Base-by-base conservation (phyloP, 1,139 yeast genomes). In the Debaryomycetaceae sp. region DNA sequence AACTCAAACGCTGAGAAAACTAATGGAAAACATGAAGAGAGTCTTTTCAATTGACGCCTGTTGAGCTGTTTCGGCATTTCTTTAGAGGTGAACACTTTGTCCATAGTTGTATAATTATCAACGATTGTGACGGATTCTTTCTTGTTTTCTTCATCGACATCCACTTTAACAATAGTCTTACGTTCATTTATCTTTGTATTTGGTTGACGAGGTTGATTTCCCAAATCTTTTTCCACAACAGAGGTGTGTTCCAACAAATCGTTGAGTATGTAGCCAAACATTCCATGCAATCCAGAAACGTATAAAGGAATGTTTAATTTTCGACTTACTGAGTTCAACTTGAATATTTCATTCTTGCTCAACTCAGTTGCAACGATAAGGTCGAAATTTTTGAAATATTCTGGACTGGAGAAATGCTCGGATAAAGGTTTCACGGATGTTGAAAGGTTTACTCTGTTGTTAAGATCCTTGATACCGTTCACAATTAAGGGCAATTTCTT, bases 181-280 rank as follows among this genome's bases (percentile, higher is more conserved):
- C 75, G 71, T 8, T 67, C 54, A 44, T 79, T 76, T 30, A 86
- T 66, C 45, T 69, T 66, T 13, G 86, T 76, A 24, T 63, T 43
- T 53, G 66, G 46, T 68, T 69, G 53, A 68, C 77, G 57, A 58
- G 77, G 51, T 66, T 76, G 65, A 54, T 80, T 78, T 41, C 87
- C 82, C 52, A 75, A 70, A 39, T 70, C 72, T 49, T 58, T 60
- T 43, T 63, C 71, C 2, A 63, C 53, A 5, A 64, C 66, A 31
- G 81, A 78, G 37, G 72, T 69, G 62, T 88, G 91, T 44, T 73
- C 63, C 17, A 89, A 78, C 48, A 93, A 72, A 62, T 95, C 99
- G 4, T 83, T 83, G 57, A 91, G 82, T 2, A 88, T 76, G 58
- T 81, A 87, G 1, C 97, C 97, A 60, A 79, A 89, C 61, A 90